Base-by-base conservation (phyloP, 192 early-diverging fungal genomes). In the Dispira simplex region DNA sequence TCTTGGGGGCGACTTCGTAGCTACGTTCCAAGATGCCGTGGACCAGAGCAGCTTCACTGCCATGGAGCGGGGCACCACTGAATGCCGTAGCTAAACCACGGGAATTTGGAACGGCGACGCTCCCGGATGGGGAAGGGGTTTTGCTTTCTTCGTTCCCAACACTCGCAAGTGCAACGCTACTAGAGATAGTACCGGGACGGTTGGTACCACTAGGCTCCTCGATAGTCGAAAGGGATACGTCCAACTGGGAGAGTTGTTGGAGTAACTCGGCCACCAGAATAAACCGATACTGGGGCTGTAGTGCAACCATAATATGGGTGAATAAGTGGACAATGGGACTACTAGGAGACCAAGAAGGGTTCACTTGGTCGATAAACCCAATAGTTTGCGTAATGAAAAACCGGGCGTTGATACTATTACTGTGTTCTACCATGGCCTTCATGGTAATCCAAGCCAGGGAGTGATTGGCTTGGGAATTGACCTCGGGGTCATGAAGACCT, bases 181-280 rank as follows among this genome's bases (percentile, higher is more conserved):
- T 66, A 66, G 39, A 65, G 62, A 11, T 68, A 39, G 75, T 68
- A 46, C 70, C 67, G 46, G 62, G 62, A 20, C 75, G 72, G 10
- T 63, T 68, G 11, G 59, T 47, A 8, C 65, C 56, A 26, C 70
- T 67, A 25, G 72, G 44, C n/a, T 60, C 65, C 21, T 70, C 71
- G 64, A 71, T 72, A 6, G 66, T 67, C 11, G 63, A 28, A 23
- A 65, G 56, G 8, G 71, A 72, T 69, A 70, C 70, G 32, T 65
- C 53, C 49, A 74, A 64, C 20, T 55, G 23, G 27, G 70, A 70
- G 46, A 77, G 67, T 32, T 69, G 65, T 11, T 65, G 68, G 65
- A 77, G 69, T 51, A 74, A 67, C 65, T 77, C 76, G 39, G 73
- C 60, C 13, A 74, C 67, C 49, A 77, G 63, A 8, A 69, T 66